Conservation (phyloP, 257 asterid species). For the Thymus mandschuricus region DNA sequence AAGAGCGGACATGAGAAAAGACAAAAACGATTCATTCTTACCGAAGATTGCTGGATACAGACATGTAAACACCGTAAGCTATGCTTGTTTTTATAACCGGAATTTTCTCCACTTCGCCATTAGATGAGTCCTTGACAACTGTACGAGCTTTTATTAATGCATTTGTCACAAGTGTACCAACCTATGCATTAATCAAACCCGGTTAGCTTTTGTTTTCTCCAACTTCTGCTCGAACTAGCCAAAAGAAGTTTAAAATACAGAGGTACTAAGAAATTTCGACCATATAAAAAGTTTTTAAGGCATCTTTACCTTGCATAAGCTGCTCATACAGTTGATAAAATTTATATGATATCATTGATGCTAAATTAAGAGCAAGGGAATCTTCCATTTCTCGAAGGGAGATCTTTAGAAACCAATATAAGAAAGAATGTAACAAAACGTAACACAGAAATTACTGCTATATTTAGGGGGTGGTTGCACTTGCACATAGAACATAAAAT, state of each 20-base stretch:
- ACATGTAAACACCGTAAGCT: slow-evolving; percentile 92
- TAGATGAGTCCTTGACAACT: slow-evolving; percentile 61
- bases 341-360: background rate
- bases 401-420: background rate
- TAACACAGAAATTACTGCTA: background rate
- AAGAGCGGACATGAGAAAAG: background rate
- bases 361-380: background rate
- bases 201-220: slow-evolving; percentile 9
- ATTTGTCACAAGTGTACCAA: slow-evolving; percentile 80
- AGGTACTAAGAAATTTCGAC: background rate
- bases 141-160: slow-evolving; percentile 74
- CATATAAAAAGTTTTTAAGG: background rate
- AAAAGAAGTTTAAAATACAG: background rate
- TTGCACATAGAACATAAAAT: background rate
- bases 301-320: background rate
- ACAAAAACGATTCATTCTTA: slow-evolving; percentile 24
- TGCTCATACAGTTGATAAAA: background rate
- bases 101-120: slow-evolving; percentile 69
- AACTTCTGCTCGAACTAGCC: background rate
- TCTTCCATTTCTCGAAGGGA: background rate
- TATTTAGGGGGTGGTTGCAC: background rate
- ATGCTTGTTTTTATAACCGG: slow-evolving; percentile 80
- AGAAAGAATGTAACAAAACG: background rate
- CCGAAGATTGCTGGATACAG: slow-evolving; percentile 93
- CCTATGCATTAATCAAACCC: slow-evolving; percentile 46